These are phyloP conservation scores for Pseudodiploospora longispora DNA, from an alignment of 2,329 filamentous ascomycete genomes.

Conservation along the genomic window DNA sequence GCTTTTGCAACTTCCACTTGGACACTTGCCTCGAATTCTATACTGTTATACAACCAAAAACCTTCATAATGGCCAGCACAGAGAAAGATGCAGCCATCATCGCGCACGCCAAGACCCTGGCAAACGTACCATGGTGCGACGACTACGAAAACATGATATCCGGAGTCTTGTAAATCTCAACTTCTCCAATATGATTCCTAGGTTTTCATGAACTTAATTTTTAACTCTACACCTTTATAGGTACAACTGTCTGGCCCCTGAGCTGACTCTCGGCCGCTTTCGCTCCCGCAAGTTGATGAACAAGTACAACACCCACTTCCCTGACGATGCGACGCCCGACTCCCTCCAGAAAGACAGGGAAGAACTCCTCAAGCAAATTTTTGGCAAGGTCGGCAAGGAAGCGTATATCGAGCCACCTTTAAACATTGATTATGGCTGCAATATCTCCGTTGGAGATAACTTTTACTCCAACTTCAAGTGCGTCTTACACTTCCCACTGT, in stretches of 20 bases:
- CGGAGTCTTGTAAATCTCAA: constrained; percentile 43
- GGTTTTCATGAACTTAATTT: not conserved
- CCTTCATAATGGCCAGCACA: constrained; percentile 17
- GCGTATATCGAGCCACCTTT: constrained; percentile 54
- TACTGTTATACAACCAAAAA: no score
- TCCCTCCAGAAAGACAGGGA: constrained; percentile 32
- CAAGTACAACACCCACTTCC: constrained; percentile 51
- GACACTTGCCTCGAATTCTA: no score
- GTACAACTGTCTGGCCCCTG: constrained; percentile 41
- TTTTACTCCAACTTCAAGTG: constrained; percentile 51
- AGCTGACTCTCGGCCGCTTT: constrained; percentile 43
- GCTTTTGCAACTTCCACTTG: no score
- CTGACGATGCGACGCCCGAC: constrained; percentile 35
- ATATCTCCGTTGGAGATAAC: constrained; percentile 51
- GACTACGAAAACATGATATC: constrained; percentile 59
- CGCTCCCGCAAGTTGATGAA: constrained; percentile 46
- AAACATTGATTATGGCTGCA: constrained; percentile 57
- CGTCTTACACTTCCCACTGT: not conserved
- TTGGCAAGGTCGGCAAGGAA: constrained; percentile 43
- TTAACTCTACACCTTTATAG: constrained; percentile 24
- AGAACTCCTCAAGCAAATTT: constrained; percentile 38
- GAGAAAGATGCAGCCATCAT: constrained; percentile 34
- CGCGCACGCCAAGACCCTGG: constrained; percentile 36
- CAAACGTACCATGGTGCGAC: constrained; percentile 48
- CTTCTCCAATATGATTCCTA: no score